Conservation (phyloP, 1,139 yeast genomes). For the Taphrina sp. region DNA sequence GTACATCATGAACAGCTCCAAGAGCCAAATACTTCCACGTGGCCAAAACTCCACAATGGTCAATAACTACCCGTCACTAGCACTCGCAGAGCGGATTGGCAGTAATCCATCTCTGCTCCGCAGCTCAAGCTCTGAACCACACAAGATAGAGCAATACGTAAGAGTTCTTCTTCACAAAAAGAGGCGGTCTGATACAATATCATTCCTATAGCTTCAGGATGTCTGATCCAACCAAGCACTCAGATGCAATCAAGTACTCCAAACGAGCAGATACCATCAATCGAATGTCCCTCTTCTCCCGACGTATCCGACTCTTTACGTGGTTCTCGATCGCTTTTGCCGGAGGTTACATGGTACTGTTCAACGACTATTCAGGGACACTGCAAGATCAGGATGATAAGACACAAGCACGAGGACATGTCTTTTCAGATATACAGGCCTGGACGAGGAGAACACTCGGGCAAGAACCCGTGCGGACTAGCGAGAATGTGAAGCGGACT, state of each 20-base stretch:
- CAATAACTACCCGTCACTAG: too few relatives aligned
- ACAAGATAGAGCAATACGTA: too few relatives aligned
- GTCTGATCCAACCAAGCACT: too few relatives aligned
- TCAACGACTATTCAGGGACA: conserved; percentile 18
- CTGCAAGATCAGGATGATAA: conserved; percentile 1
- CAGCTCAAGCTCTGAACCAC: too few relatives aligned
- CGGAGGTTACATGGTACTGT: conserved; percentile 27
- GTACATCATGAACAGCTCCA: too few relatives aligned
- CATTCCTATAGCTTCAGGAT: too few relatives aligned
- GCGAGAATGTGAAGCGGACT: conserved; percentile 21
- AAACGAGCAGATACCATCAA: conserved; percentile 1
- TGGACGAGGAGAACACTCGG: conserved; percentile 14
- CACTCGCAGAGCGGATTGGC: too few relatives aligned
- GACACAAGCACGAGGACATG: conserved; percentile 13
- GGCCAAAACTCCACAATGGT: too few relatives aligned
- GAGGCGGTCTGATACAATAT: too few relatives aligned
- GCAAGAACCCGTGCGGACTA: neutral
- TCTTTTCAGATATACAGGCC: conserved; percentile 14
- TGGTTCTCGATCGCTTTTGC: conserved; percentile 31
- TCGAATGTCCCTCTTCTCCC: conserved; percentile 17
- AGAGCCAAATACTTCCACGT: too few relatives aligned
- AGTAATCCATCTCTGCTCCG: too few relatives aligned
- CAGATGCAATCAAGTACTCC: conserved; percentile 13
- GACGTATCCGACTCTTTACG: conserved; percentile 20
- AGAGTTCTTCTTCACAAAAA: too few relatives aligned